A percentile compares a stretch with the other conserved stretches of the same genome.
Evolutionary conservation across 352 stramenopile genomes (phyloP).

Genomic region (Phytophthora meadii): DNA sequence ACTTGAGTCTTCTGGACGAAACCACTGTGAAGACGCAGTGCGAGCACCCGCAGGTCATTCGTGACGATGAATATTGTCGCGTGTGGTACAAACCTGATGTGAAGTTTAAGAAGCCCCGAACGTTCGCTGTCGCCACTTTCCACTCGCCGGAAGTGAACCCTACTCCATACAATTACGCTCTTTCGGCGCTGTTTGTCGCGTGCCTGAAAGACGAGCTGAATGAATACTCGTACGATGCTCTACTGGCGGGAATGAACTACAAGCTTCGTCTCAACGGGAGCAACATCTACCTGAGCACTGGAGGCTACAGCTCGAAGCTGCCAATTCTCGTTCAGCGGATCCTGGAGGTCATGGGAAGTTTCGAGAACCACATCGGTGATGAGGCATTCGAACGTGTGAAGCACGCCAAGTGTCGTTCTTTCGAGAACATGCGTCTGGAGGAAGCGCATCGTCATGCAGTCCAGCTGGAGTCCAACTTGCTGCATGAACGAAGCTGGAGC

Average conservation of each 20-base stretch:
- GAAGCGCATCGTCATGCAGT: slow-evolving; percentile 56
- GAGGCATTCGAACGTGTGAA: slow-evolving; percentile 56
- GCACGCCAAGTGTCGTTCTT: slow-evolving; percentile 44
- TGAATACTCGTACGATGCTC: slow-evolving; percentile 74
- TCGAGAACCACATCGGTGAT: slow-evolving; percentile 36
- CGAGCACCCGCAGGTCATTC: slow-evolving; percentile 41
- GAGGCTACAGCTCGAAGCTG: slow-evolving; percentile 58
- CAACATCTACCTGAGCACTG: slow-evolving; percentile 51
- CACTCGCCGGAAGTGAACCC: slow-evolving; percentile 56
- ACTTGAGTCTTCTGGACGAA: slow-evolving; percentile 28
- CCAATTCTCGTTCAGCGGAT: slow-evolving; percentile 48
- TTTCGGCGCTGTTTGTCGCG: slow-evolving; percentile 69
- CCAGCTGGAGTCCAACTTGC: slow-evolving; percentile 37
- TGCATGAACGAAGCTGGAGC: slow-evolving; percentile 45
- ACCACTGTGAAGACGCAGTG: slow-evolving; percentile 20
- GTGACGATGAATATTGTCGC: slow-evolving; percentile 44
- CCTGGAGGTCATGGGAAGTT: slow-evolving; percentile 41
- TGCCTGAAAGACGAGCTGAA: slow-evolving; percentile 81
- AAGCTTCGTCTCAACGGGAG: slow-evolving; percentile 46
- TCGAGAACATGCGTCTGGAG: slow-evolving; percentile 61
- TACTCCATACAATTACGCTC: slow-evolving; percentile 62
- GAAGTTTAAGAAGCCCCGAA: slow-evolving; percentile 89
- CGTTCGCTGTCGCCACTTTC: slow-evolving; percentile 77
- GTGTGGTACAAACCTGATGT: slow-evolving; percentile 87
- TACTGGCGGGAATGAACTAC: slow-evolving; percentile 70